Conservation (phyloP, 2,329 filamentous ascomycete genomes). For the Leptographium galeiforme region DNA sequence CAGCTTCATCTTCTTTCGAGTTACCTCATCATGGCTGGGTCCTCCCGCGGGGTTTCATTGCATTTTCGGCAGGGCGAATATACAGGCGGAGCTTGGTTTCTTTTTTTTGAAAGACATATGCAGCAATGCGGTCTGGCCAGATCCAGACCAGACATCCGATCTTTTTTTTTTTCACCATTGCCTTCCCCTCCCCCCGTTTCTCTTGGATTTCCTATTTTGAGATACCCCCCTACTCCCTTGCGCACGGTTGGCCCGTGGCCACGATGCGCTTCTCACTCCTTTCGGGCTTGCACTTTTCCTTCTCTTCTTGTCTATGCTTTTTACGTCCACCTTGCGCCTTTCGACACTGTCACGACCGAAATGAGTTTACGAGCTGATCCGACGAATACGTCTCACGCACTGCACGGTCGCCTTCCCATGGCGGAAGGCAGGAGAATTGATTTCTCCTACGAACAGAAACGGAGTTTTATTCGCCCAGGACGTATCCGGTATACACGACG, state of each 20-base stretch:
- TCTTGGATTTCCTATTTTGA: constrained; percentile 14
- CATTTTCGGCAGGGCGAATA: constrained; percentile 39
- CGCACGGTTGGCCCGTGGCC: constrained; percentile 1
- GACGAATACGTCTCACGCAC: constrained; percentile 6
- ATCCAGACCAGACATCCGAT: constrained; percentile 4
- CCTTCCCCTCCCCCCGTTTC: constrained; percentile 15
- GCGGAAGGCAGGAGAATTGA: constrained; percentile 37
- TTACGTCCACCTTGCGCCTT: constrained; percentile 10
- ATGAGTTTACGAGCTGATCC: constrained; percentile 10
- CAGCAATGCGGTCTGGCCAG: constrained; percentile 11
- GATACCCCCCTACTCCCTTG: constrained; percentile 5
- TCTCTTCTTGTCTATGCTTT: constrained; percentile 14
- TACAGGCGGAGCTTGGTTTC: constrained; percentile 30
- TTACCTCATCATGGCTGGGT: constrained; percentile 41
- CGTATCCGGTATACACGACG: background rate
- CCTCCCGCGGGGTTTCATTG: constrained; percentile 36
- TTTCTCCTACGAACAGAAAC: background rate
- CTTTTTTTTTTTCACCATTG: constrained; percentile 11
- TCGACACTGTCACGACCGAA: constrained; percentile 1
- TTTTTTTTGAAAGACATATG: constrained; percentile 9
- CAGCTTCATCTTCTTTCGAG: constrained; percentile 14
- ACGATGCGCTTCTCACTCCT: constrained; percentile 4
- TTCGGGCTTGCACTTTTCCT: constrained; percentile 10
- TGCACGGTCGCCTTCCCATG: constrained; percentile 1
- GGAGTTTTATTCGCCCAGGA: background rate